Conservation (phyloP, 495 filamentous ascomycete species). For the Talaromyces nanjingensis region DNA sequence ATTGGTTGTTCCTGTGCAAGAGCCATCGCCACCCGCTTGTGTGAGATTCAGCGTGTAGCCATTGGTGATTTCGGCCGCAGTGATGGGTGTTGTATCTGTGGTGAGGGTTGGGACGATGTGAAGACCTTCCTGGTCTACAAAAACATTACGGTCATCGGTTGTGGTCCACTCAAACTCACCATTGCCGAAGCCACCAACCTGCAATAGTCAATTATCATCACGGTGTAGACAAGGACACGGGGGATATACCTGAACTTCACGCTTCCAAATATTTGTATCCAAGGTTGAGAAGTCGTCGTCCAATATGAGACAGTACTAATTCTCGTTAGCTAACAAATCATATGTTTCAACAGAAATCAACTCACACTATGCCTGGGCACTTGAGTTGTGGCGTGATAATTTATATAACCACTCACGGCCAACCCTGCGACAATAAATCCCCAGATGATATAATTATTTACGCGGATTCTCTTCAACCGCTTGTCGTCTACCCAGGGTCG, state of each 20-base stretch:
- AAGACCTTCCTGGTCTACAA: conserved; percentile 58
- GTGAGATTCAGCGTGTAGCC: conserved; percentile 43
- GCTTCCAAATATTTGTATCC: conserved; percentile 59
- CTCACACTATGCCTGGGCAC: conserved; percentile 16
- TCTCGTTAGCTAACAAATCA: not conserved
- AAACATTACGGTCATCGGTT: conserved; percentile 61
- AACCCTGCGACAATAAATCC: conserved; percentile 23
- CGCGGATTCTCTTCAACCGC: conserved; percentile 19
- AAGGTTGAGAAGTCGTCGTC: conserved; percentile 61
- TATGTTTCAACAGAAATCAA: not conserved
- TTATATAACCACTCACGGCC: conserved; percentile 21
- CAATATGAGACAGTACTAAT: conserved; percentile 61
- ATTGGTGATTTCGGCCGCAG: conserved; percentile 10
- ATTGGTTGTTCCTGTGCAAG: conserved; percentile 52
- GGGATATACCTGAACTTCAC: conserved; percentile 46
- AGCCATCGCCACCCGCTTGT: conserved; percentile 36
- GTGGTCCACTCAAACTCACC: conserved; percentile 77
- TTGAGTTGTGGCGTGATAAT: conserved; percentile 13
- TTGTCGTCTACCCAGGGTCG: conserved; percentile 28
- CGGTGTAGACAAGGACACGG: not conserved
- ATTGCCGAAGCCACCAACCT: conserved; percentile 80
- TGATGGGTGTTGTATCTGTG: conserved; percentile 55
- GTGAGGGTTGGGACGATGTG: conserved; percentile 72
- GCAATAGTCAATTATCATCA: not conserved
- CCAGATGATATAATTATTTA: conserved; percentile 28